Conservation (phyloP, 331 rosid genomes). For the Quercus lobata region DNA sequence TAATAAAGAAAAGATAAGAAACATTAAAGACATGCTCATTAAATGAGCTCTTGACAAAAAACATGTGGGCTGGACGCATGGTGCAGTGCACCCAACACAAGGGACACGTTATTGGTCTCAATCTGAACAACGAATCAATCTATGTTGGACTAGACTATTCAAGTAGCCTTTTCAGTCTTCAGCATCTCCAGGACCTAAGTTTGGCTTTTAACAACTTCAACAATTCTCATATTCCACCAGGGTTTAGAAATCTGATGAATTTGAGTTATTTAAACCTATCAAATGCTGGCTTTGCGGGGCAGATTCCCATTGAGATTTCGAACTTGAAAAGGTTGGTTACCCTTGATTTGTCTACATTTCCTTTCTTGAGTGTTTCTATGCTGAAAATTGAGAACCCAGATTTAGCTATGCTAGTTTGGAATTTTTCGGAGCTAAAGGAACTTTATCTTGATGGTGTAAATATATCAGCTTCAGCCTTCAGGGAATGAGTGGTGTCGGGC, state of each 20-base stretch:
- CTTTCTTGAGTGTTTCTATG: rapidly evolving
- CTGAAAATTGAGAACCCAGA: constrained; percentile 38
- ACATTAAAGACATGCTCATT: too few species aligned
- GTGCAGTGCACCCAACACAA: too few species aligned
- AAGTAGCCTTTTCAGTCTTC: background rate
- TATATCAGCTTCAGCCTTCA: background rate
- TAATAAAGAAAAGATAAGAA: too few species aligned
- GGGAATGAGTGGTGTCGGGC: constrained; percentile 5
- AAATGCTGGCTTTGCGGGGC: constrained; percentile 26
- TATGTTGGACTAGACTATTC: background rate
- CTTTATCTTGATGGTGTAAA: constrained; percentile 20
- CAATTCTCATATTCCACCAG: background rate
- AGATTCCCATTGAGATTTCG: constrained; percentile 22
- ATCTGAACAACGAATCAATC: constrained; percentile 9
- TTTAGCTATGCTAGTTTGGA: constrained; percentile 15
- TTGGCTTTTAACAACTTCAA: constrained; percentile 20
- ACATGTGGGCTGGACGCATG: too few species aligned
- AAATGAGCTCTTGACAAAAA: too few species aligned
- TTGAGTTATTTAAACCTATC: constrained; percentile 27
- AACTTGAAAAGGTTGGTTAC: background rate
- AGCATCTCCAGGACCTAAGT: constrained; percentile 4
- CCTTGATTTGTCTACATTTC: constrained; percentile 25
- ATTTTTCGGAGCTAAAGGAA: constrained; percentile 4
- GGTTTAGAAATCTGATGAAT: background rate
- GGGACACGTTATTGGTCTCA: constrained; percentile 23